phyloP scores from a whole-genome alignment of 768 basidiomycete genomes.

The Tulasnella sp. region DNA sequence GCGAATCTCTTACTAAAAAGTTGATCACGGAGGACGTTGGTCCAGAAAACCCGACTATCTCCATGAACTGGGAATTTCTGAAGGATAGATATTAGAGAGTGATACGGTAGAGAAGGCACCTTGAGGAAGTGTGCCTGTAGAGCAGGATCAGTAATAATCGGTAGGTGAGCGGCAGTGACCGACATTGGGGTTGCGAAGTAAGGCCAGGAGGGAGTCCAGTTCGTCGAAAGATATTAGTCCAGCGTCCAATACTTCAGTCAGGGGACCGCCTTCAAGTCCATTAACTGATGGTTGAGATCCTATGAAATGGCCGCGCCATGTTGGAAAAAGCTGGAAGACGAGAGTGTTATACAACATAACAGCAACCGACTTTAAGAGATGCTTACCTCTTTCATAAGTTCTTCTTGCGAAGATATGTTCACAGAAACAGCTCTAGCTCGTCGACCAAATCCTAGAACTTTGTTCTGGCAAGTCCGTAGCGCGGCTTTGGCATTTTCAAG shows the following conservation, averaged over 20 bases:
- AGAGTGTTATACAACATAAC: not conserved
- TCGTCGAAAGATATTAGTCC: slow-evolving; percentile 57
- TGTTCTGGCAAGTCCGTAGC: slow-evolving; percentile 30
- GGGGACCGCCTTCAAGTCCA: slow-evolving; percentile 43
- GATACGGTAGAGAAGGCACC: slow-evolving; percentile 68
- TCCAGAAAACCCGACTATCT: slow-evolving; percentile 69
- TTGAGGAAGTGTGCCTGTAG: slow-evolving; percentile 73
- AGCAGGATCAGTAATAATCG: not conserved
- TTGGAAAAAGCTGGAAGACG: slow-evolving; percentile 53
- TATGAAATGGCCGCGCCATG: slow-evolving; percentile 65
- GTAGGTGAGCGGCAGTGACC: slow-evolving; percentile 22
- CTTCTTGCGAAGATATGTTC: slow-evolving; percentile 65
- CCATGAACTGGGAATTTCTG: slow-evolving; percentile 53
- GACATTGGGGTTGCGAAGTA: slow-evolving; percentile 69
- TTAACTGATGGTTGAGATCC: slow-evolving; percentile 54
- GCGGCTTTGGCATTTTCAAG: slow-evolving; percentile 33
- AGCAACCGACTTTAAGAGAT: not conserved
- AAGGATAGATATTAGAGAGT: slow-evolving; percentile 59
- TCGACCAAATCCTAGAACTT: slow-evolving; percentile 61
- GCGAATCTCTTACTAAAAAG: slow-evolving; percentile 43
- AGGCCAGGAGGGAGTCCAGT: slow-evolving; percentile 47
- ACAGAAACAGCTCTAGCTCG: slow-evolving; percentile 75
- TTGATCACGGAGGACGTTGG: slow-evolving; percentile 43
- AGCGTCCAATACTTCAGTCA: slow-evolving; percentile 47
- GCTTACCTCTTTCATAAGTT: slow-evolving; percentile 67